Evolutionary conservation across 331 rosid species (phyloP), one percentile per base, ranked within the genome.

Genomic region (Quercus lobata): DNA sequence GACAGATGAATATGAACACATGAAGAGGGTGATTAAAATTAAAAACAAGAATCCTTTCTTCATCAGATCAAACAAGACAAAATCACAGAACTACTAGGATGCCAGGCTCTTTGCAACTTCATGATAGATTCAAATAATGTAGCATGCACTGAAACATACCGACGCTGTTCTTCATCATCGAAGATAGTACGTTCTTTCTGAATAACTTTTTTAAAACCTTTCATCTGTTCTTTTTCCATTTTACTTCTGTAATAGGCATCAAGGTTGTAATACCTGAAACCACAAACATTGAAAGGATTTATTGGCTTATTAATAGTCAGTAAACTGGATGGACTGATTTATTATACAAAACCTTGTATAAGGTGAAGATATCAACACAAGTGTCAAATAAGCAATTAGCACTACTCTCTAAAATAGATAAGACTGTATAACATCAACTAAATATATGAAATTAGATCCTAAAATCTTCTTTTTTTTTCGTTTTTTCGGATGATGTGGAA

Each of bases 91-190:
- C 25, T 37, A 58, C 41, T 25, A 72, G 53, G 72, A 34, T 21
- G 41, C 62, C 27, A 58, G 25, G 55, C 71, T 14, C 68, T 54
- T n/a, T 61, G 72, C 70, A 27, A 49, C 66, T n/a, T 76, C 68
- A 66, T 14, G 53, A 80, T 60, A 60, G 80, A 53, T n/a, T 29
- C 29, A 63, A 30, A 53, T 41, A 74, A 78, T 58, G 63, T 69
- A 80, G 80, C 29, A 37, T 25, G 65, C 10, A 30, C 77, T 65
- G 68, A 71, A 82, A 76, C 74, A 76, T 90, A 93, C 99, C 98
- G 85, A 73, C 97, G 90, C 66, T 86, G 90, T 83, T 96, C 99
- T 83, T 96, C 99, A 79, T 96, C 97, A 80, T 93, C 87, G 88
- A 96, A 96, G 44, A 91, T 86, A 76, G 91, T 91, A 35, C 98